Percentiles rank a stretch among this genome's conserved stretches.
phyloP scores from a whole-genome alignment of 208 protist genomes.

The Novymonas esmeraldas region DNA sequence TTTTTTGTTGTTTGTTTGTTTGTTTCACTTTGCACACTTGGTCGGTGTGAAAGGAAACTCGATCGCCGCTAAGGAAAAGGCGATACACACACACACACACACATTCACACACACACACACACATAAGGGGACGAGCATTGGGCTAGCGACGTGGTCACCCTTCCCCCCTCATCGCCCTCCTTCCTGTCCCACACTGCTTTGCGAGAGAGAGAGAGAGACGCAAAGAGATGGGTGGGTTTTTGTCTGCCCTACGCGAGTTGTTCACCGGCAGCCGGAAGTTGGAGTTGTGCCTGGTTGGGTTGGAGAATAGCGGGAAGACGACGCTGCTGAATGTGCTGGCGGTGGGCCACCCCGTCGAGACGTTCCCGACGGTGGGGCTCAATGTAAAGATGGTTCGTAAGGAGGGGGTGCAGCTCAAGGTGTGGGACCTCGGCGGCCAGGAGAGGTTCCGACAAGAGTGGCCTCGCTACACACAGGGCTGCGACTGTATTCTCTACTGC shows the following conservation, averaged over 20 bases:
- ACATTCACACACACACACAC: too few relatives aligned
- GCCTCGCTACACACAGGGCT: constrained; percentile 72
- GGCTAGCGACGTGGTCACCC: neutral
- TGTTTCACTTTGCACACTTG: too few relatives aligned
- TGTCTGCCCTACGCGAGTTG: constrained; percentile 51
- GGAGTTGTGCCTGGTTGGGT: constrained; percentile 77
- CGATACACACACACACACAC: too few relatives aligned
- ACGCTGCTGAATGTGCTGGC: constrained; percentile 83
- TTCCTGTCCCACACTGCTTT: neutral
- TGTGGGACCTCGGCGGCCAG: constrained; percentile 83
- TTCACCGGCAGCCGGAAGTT: constrained; percentile 68
- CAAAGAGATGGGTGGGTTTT: constrained; percentile 52
- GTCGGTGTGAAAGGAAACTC: too few relatives aligned
- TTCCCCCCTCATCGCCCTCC: neutral
- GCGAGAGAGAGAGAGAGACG: neutral
- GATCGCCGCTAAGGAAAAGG: too few relatives aligned
- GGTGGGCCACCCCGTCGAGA: constrained; percentile 66
- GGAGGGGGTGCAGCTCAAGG: constrained; percentile 77
- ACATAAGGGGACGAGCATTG: too few relatives aligned
- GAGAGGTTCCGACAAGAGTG: constrained; percentile 79
- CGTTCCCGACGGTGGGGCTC: constrained; percentile 78
- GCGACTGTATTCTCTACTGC: constrained; percentile 77
- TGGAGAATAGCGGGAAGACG: constrained; percentile 84
- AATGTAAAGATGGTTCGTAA: constrained; percentile 85
- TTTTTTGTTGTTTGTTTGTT: too few relatives aligned